Conservation (phyloP, 164 flowering plant species). For the Macadamia integrifolia region DNA sequence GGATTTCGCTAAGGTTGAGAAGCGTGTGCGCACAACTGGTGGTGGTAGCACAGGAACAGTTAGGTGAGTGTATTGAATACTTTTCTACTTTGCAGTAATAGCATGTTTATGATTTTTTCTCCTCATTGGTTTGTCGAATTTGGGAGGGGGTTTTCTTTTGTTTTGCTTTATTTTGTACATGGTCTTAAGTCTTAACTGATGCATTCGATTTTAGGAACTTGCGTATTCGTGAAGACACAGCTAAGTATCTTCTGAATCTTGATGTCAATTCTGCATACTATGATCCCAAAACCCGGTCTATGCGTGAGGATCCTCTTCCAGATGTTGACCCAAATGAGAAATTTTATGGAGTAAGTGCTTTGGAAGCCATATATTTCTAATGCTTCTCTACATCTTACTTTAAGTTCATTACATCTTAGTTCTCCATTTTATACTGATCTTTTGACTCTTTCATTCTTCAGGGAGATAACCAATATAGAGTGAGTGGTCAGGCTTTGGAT, state of each 20-base stretch:
- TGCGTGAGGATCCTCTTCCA: slow-evolving; percentile 95
- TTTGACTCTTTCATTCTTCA: slow-evolving; percentile 10
- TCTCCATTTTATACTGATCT: not conserved
- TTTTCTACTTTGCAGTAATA: not conserved
- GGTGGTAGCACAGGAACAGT: slow-evolving; percentile 99
- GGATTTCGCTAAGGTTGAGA: slow-evolving; percentile 96
- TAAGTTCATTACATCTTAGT: not conserved
- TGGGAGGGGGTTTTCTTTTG: not conserved
- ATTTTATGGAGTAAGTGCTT: slow-evolving; percentile 51
- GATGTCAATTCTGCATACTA: slow-evolving; percentile 85
- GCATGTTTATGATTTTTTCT: not conserved
- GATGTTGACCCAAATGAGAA: slow-evolving; percentile 85
- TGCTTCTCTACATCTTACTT: not conserved
- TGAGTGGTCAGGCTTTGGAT: slow-evolving; percentile 75
- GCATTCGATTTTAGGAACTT: slow-evolving; percentile 43
- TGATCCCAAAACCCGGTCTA: slow-evolving; percentile 86
- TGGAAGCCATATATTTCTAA: not conserved
- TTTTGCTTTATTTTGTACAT: not conserved
- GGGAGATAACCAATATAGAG: slow-evolving; percentile 74
- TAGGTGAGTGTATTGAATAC: slow-evolving; percentile 33
- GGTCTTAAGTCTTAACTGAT: slow-evolving; percentile 3
- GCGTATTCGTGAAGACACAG: slow-evolving; percentile 93
- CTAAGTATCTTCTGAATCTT: slow-evolving; percentile 85
- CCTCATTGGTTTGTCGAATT: not conserved
- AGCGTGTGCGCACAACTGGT: slow-evolving; percentile 98